Conservation (phyloP, 257 asterid species). For the Fraxinus quadrangulata region DNA sequence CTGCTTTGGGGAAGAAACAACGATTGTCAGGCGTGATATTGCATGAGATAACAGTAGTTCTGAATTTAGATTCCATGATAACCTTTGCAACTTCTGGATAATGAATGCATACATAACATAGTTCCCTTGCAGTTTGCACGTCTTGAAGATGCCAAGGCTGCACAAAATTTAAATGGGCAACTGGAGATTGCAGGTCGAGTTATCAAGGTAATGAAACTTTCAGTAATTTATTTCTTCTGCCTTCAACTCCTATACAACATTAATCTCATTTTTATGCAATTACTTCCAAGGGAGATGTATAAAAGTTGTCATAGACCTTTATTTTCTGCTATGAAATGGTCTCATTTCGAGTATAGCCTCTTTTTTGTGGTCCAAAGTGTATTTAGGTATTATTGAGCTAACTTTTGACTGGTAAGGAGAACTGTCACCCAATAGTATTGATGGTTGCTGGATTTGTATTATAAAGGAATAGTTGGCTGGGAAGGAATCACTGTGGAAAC, state of each 20-base stretch:
- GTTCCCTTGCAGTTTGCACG: conserved; percentile 56
- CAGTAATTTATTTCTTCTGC: conserved; percentile 13
- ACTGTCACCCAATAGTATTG: too few species aligned
- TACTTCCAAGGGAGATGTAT: conserved; percentile 19
- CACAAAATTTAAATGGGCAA: conserved; percentile 66
- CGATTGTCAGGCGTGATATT: neutral
- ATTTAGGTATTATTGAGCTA: too few species aligned
- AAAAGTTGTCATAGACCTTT: conserved; percentile 8
- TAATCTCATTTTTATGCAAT: conserved; percentile 8
- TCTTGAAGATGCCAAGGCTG: conserved; percentile 69
- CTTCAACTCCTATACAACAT: neutral
- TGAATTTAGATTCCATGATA: conserved; percentile 14
- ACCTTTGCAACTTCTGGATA: conserved; percentile 13
- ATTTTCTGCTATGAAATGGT: conserved; percentile 7
- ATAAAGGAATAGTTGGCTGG: too few species aligned
- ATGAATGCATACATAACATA: conserved; percentile 17
- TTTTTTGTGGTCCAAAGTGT: too few species aligned
- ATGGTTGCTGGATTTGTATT: too few species aligned
- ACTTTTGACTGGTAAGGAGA: too few species aligned
- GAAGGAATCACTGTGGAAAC: too few species aligned
- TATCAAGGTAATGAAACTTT: conserved; percentile 50
- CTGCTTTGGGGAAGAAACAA: conserved; percentile 4
- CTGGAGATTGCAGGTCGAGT: conserved; percentile 68
- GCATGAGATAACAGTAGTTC: neutral
- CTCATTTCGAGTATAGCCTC: neutral